Base-by-base conservation (phyloP, 331 rosid genomes). In the Rosa hybrid region DNA sequence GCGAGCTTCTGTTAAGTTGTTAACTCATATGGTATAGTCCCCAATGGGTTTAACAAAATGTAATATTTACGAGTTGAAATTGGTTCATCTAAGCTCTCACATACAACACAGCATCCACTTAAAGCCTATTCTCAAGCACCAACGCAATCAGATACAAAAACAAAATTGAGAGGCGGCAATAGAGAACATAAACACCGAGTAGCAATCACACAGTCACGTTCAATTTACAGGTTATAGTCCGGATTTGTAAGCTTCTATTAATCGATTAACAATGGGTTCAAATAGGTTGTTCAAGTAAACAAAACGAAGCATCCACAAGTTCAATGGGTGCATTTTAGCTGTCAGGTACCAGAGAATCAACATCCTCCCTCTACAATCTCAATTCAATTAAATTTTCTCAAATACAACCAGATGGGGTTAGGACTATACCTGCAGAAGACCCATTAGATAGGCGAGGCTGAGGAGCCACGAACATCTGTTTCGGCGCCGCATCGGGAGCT, bases 391-490 rank as follows among this genome's bases (percentile, higher is more conserved):
- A 8, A 76, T 12, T 5, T 30, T 11, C 7, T 25, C 41, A 48
- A 57, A 59, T 23, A 42, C 18, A 65, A 48, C 12, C 39, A 17
- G 51, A n/a, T 9, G 18, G 39, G 42, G 18, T 64, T n/a, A 64
- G 59, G 49, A 53, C 25, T 30, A 39, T 80, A 94, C 98, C 94
- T 72, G 90, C 59, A n/a, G 85, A 87, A 78, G 82, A 65, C 49
- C 57, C 76, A 68, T 39, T 75, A 60, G 50, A 21, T 0, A 62
- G n/a, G 64, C 64, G 63, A 12, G 82, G 48, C 23, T 81, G 93
- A 84, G 89, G 71, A 88, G 71, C 77, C 73, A 53, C 59, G 5
- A 27, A 78, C 8, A 89, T 20, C 67, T 86, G 70, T 53, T 81
- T 87, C 25, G 78, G 74, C 2, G 83, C 76, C 21, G 74, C 87